These are phyloP conservation scores for Monosporascus ibericus DNA, from an alignment of 2,329 filamentous ascomycete species.

Conservation along the genomic window DNA sequence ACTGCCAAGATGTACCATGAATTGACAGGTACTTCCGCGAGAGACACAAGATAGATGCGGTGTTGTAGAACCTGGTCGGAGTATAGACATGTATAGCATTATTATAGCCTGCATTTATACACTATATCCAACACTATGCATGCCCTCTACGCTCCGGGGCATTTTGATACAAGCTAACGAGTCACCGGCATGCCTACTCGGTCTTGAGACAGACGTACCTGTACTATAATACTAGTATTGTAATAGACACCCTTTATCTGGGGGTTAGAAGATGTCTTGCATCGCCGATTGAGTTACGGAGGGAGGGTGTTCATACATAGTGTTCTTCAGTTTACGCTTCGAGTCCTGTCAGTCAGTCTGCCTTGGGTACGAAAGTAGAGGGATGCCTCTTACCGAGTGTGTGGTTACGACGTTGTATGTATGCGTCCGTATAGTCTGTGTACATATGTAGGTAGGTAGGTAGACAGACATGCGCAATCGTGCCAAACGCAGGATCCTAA, in stretches of 20 bases:
- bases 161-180: background rate
- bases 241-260: background rate
- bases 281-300: background rate
- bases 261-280: background rate
- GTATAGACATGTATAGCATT: background rate
- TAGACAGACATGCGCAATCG: background rate
- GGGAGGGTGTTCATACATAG: too few species aligned
- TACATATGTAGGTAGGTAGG: background rate
- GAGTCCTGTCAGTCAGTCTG: background rate
- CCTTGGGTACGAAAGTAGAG: background rate
- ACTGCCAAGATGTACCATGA: conserved; percentile 15
- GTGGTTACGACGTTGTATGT: background rate
- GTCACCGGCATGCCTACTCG: background rate
- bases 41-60: background rate
- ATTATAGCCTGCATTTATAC: background rate
- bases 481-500: background rate
- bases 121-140: background rate
- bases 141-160: background rate
- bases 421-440: background rate
- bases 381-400: conserved; percentile 1
- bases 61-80: conserved; percentile 5
- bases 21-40: conserved; percentile 12
- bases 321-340: background rate
- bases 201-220: background rate
- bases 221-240: background rate